These are phyloP conservation scores for Trapa incisa DNA, from an alignment of 345 rosid species.

Conservation along the genomic window DNA sequence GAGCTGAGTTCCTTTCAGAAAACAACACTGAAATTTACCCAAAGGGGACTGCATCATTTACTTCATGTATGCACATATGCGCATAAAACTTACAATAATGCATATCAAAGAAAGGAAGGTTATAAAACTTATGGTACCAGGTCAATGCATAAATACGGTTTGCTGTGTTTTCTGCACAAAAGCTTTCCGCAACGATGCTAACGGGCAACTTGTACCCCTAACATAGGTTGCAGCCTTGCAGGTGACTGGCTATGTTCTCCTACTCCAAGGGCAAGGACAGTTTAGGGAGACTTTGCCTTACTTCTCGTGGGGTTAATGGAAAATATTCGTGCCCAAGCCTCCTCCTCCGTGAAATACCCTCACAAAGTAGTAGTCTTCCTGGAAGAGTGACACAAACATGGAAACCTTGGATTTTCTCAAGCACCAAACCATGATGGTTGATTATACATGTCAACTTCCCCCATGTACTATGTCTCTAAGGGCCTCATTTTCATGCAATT, in stretches of 20 bases:
- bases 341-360: no score
- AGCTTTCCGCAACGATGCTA: not conserved
- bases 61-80: not conserved
- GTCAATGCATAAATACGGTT: not conserved
- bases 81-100: not conserved
- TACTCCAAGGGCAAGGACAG: not conserved
- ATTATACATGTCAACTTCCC: no score
- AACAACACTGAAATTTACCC: conserved; percentile 4
- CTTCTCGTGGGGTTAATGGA: not conserved
- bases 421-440: no score
- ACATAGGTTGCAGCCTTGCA: no score
- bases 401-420: no score
- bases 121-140: not conserved
- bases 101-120: not conserved
- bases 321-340: not conserved
- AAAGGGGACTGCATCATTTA: not conserved
- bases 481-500: no score
- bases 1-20: conserved; percentile 2
- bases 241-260: not conserved
- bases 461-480: no score
- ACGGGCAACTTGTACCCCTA: not conserved
- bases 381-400: no score
- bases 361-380: no score
- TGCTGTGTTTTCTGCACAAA: not conserved
- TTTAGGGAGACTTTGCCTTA: not conserved